Evolutionary conservation across 208 protist species (phyloP), one percentile per base, ranked within the genome.

Genomic region (Acanthamoeba polyphaga): DNA sequence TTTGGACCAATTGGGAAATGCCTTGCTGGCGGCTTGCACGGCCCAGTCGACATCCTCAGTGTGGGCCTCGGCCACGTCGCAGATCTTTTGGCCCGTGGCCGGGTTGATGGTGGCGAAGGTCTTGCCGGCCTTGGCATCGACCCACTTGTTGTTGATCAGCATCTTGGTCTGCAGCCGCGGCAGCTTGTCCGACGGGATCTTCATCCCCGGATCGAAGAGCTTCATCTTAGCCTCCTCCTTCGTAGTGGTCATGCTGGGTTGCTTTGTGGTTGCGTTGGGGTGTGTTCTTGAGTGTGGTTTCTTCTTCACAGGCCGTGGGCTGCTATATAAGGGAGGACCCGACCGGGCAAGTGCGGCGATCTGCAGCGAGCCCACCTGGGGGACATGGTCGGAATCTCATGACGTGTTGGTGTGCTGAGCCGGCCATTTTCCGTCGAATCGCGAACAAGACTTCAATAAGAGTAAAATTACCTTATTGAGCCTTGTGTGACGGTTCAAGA

Each of bases 61-160:
- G 58, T 97, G 96, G 29, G 96, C 98, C 95, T 98, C 98, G 13
- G 97, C 95, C 0, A 99, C 98, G n/a, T 97, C 78, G 55, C 97
- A 97, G 70, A 98, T 98, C 46, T 97, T 91, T 96, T 98, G 92
- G 64, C 98, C 98, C 3, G 96, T 98, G 24, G 98, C 96, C 27
- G 98, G 98, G 97, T 98, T 97, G 43, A 98, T 74, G 51, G 97
- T 98, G 78, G 96, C 91, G 95, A 99, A 98, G 53, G 97, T 98
- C 93, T 98, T 98, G 84, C 98, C 97, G 9, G 95, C 97, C 15
- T 95, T 76, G 7, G 96, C 94, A 2, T 97, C 78, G 1, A 98
- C 98, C 72, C 98, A 99, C 94, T 98, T 51, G 95, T 97, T 97
- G 95, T 98, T 96, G 96, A 99, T 98, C 87, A 98, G 95, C 43